These are phyloP conservation scores for Amaranthus hypochondriacus DNA, from an alignment of 148 eudicot genomes.

Conservation along the genomic window DNA sequence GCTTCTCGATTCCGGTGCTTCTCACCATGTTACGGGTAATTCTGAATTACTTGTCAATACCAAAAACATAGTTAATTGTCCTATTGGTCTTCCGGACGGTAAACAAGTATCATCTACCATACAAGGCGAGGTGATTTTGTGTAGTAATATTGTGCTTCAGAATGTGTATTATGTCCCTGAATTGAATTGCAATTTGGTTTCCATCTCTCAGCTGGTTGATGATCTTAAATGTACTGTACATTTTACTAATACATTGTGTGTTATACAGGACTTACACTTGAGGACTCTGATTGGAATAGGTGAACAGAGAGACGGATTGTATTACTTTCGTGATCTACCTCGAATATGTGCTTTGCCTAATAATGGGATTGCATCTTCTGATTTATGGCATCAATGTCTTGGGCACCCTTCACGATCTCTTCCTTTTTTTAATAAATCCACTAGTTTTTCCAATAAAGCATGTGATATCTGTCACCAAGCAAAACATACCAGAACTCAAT, in stretches of 20 bases:
- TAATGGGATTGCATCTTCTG: not conserved
- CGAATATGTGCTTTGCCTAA: not conserved
- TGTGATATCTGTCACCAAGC: not conserved
- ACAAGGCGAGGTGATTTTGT: not conserved
- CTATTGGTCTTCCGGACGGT: not conserved
- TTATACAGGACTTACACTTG: not conserved
- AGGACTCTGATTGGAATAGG: not conserved
- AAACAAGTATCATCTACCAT: not conserved
- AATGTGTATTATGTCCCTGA: too few relatives aligned
- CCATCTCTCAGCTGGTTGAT: not conserved
- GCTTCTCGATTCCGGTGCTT: not conserved
- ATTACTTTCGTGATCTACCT: not conserved
- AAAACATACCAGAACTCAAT: not conserved
- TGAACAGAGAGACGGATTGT: too few relatives aligned
- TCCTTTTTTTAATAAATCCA: not conserved
- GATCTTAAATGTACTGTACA: not conserved
- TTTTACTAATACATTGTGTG: conserved; percentile 2
- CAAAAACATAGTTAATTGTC: not conserved
- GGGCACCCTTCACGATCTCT: not conserved
- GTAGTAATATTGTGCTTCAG: too few relatives aligned
- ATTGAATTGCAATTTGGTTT: not conserved
- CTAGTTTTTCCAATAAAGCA: too few relatives aligned
- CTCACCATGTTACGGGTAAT: not conserved
- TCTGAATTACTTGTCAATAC: not conserved
- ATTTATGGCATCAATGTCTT: not conserved